Percentiles rank a stretch among this genome's conserved stretches.
These are phyloP conservation scores for Spergularia bocconei DNA, from an alignment of 148 eudicot species.

Conservation along the genomic window DNA sequence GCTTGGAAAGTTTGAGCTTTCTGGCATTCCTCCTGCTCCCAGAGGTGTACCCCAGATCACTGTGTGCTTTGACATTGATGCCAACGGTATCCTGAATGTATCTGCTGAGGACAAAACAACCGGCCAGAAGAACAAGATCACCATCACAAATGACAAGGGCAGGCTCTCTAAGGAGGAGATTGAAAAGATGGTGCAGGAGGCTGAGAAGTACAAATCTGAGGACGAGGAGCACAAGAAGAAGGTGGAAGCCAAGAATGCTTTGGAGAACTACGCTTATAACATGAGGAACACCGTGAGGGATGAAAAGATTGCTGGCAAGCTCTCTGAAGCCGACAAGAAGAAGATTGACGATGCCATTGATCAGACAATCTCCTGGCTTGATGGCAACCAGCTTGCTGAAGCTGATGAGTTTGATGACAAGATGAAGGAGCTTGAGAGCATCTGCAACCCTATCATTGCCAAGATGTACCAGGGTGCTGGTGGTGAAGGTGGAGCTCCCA, in stretches of 20 bases:
- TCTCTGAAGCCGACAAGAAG: conserved; percentile 12
- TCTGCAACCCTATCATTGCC: conserved; percentile 30
- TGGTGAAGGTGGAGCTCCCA: conserved; percentile 24
- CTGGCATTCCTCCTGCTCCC: conserved; percentile 25
- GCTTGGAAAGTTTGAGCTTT: conserved; percentile 29
- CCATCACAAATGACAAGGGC: conserved; percentile 27
- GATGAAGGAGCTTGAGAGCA: conserved; percentile 28
- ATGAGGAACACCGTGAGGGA: conserved; percentile 26
- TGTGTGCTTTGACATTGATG: conserved; percentile 30
- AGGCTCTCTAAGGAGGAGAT: conserved; percentile 29
- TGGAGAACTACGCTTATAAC: conserved; percentile 27
- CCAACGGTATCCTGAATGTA: conserved; percentile 25
- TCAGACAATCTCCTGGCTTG: conserved; percentile 20
- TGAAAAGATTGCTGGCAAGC: conserved; percentile 1
- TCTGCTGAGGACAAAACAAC: conserved; percentile 25
- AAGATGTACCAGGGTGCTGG: conserved; percentile 34
- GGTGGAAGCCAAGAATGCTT: conserved; percentile 23
- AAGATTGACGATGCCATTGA: conserved; percentile 29
- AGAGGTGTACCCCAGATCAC: conserved; percentile 25
- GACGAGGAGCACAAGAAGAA: conserved; percentile 30
- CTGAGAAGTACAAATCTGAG: conserved; percentile 29
- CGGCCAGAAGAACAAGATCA: conserved; percentile 28
- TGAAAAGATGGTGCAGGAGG: conserved; percentile 31
- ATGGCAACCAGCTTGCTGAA: conserved; percentile 23
- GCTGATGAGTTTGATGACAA: conserved; percentile 28